Conservation (phyloP, 768 basidiomycete species). For the Suillus spraguei region DNA sequence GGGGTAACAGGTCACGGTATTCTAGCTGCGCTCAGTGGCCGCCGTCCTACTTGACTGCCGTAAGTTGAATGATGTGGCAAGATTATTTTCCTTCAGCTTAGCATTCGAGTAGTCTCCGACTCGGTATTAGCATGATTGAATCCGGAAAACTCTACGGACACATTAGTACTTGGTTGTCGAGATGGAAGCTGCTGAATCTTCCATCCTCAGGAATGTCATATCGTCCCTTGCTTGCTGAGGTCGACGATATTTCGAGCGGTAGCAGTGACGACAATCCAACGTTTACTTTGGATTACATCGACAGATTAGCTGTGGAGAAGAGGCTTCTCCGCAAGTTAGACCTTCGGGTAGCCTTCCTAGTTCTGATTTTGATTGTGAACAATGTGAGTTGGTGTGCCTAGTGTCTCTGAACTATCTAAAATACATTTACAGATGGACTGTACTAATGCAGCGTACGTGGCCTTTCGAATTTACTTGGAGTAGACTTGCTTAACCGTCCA, state of each 20-base stretch:
- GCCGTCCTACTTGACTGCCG: no score
- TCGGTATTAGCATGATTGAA: no score
- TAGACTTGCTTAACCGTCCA: not conserved
- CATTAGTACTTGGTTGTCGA: no score
- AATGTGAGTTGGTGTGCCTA: conserved; percentile 34
- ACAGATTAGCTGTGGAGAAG: conserved; percentile 43
- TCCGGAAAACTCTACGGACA: no score
- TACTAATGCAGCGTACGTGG: conserved; percentile 60
- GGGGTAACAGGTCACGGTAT: no score
- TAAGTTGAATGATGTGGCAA: no score
- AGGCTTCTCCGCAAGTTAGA: conserved; percentile 47
- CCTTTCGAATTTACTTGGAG: not conserved
- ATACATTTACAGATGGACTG: conserved; percentile 54
- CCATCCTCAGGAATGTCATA: not conserved
- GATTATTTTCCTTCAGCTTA: no score
- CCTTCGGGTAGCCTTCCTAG: conserved; percentile 43
- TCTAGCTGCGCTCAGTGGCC: no score
- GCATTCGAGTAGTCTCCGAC: no score
- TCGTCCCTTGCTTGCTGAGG: not conserved
- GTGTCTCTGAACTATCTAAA: conserved; percentile 4
- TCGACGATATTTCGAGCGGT: not conserved
- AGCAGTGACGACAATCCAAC: not conserved
- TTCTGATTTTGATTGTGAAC: conserved; percentile 50
- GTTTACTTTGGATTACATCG: conserved; percentile 11
- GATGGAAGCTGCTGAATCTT: not conserved